These are phyloP conservation scores for Phytopythium boreale DNA, from an alignment of 352 stramenopile genomes.

Conservation along the genomic window DNA sequence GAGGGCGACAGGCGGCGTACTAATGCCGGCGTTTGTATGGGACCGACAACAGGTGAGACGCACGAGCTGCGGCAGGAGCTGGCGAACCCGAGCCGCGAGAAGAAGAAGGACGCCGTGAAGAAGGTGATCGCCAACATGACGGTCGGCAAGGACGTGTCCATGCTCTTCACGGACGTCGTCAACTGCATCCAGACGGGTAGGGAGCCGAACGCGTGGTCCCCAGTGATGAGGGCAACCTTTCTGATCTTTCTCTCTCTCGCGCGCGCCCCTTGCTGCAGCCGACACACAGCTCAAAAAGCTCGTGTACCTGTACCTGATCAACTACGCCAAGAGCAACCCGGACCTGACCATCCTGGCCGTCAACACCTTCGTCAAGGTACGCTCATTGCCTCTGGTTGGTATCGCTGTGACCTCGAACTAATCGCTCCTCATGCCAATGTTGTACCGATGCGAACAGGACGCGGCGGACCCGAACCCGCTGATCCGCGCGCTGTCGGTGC, in stretches of 20 bases:
- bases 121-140: conserved; percentile 99
- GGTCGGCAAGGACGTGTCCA: conserved; percentile 98
- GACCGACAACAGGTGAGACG: conserved; percentile 77
- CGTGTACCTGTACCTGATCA: conserved; percentile 99
- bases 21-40: neutral
- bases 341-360: conserved; percentile 99
- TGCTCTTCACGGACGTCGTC: conserved; percentile 99
- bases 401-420: neutral
- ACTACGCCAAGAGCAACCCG: conserved; percentile 99
- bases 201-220: neutral
- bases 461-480: conserved; percentile 91
- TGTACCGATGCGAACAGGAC: conserved; percentile 26
- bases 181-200: conserved; percentile 99
- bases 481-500: conserved; percentile 96
- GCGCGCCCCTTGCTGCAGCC: conserved; percentile 37
- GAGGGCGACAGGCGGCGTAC: neutral
- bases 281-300: conserved; percentile 99
- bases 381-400: neutral
- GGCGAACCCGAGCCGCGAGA: conserved; percentile 94
- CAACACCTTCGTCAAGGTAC: conserved; percentile 97
- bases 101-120: conserved; percentile 99
- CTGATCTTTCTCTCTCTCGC: neutral
- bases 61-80: conserved; percentile 98
- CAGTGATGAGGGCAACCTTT: neutral
- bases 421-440: neutral